These are phyloP conservation scores for Diplocarpon rosae DNA, from an alignment of 2,329 filamentous ascomycete genomes.

Conservation along the genomic window DNA sequence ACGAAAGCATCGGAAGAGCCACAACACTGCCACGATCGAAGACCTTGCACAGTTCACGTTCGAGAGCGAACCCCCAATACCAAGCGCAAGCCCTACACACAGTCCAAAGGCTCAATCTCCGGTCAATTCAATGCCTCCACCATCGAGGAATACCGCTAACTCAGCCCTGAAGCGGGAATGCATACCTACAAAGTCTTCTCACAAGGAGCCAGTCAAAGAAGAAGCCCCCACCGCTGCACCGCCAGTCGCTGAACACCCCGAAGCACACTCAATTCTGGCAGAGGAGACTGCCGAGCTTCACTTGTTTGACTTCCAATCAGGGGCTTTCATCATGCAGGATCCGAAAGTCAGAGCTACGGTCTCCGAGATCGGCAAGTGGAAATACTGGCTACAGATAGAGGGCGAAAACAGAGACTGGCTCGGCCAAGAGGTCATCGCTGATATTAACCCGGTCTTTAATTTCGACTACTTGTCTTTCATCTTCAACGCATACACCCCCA, in stretches of 20 bases:
- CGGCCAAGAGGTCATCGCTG: slow-evolving; percentile 71
- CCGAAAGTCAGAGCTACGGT: slow-evolving; percentile 65
- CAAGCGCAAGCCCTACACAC: slow-evolving; percentile 47
- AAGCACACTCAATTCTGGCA: slow-evolving; percentile 60
- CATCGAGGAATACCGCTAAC: slow-evolving; percentile 31
- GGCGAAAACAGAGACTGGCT: slow-evolving; percentile 73
- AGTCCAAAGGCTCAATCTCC: slow-evolving; percentile 37
- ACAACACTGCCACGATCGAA: slow-evolving; percentile 67
- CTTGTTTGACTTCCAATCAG: slow-evolving; percentile 81
- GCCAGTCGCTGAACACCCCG: slow-evolving; percentile 49
- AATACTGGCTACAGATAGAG: slow-evolving; percentile 87
- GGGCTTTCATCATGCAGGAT: slow-evolving; percentile 55
- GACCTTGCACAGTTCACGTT: slow-evolving; percentile 82
- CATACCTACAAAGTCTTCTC: slow-evolving; percentile 13
- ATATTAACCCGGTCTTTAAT: slow-evolving; percentile 97
- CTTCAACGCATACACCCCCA: slow-evolving; percentile 88
- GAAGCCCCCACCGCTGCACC: slow-evolving; percentile 46
- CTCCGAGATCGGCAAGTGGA: slow-evolving; percentile 78
- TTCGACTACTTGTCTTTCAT: slow-evolving; percentile 99
- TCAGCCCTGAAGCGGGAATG: slow-evolving; percentile 34
- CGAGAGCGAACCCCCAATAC: slow-evolving; percentile 49
- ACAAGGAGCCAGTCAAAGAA: slow-evolving; percentile 27
- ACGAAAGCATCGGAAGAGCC: slow-evolving; percentile 74
- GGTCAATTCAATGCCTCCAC: slow-evolving; percentile 17
- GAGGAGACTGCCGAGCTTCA: slow-evolving; percentile 77